phyloP scores from a whole-genome alignment of 1,139 yeast species.

The Chernovozyma sophiae-reginae region DNA sequence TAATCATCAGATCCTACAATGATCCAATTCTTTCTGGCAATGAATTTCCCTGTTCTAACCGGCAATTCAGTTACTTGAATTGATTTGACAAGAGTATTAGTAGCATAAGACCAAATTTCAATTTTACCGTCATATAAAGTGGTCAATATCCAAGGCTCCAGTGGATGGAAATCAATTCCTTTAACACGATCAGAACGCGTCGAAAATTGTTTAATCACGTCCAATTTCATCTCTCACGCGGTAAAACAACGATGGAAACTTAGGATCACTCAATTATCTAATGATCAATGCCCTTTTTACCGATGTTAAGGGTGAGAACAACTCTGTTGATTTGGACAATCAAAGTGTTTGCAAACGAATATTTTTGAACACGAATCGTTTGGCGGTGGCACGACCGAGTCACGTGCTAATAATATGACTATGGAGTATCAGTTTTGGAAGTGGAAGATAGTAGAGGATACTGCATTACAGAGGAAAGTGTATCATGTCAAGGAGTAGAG shows the following conservation, averaged over 20 bases:
- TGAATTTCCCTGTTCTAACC: slow-evolving; percentile 90
- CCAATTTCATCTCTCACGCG: slow-evolving; percentile 36
- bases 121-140: slow-evolving; percentile 82
- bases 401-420: no score
- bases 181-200: slow-evolving; percentile 94
- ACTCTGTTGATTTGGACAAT: not conserved
- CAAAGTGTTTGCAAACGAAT: not conserved
- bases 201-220: slow-evolving; percentile 67
- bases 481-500: no score
- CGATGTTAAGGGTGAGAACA: not conserved
- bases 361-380: slow-evolving; percentile 5
- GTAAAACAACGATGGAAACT: not conserved
- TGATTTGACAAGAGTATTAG: slow-evolving; percentile 49
- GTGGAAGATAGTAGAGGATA: no score
- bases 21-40: slow-evolving; percentile 96
- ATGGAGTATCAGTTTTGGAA: no score
- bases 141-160: slow-evolving; percentile 93
- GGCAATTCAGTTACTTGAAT: slow-evolving; percentile 90
- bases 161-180: slow-evolving; percentile 96
- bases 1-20: slow-evolving; percentile 95
- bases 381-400: not conserved
- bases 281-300: not conserved
- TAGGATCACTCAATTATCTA: not conserved
- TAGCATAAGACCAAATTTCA: slow-evolving; percentile 92
- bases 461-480: no score